phyloP scores from a whole-genome alignment of 2,329 filamentous ascomycete genomes.

The Rutstroemia sp. region DNA sequence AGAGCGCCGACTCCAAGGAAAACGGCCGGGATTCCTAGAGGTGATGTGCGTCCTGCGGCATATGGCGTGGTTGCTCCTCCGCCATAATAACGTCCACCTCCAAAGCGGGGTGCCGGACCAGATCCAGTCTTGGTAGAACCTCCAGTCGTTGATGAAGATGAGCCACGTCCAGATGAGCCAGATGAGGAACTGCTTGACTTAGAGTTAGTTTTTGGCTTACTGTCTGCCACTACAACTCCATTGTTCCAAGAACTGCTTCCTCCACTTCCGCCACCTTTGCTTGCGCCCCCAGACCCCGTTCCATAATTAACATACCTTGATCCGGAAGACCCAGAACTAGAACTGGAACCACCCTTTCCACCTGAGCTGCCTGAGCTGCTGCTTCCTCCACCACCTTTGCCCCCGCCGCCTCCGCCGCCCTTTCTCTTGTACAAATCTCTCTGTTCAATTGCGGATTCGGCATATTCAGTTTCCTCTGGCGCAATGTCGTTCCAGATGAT shows the following conservation, averaged over 20 bases:
- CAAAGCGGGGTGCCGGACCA: constrained; percentile 49
- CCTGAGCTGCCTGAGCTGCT: constrained; percentile 33
- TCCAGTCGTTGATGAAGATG: constrained; percentile 32
- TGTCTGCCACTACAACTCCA: not conserved
- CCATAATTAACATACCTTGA: constrained; percentile 24
- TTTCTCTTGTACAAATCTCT: constrained; percentile 51
- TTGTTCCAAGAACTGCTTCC: constrained; percentile 16
- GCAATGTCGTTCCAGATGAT: not conserved
- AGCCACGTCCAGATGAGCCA: constrained; percentile 14
- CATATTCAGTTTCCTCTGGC: not conserved
- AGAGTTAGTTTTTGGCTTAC: not conserved
- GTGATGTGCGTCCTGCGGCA: constrained; percentile 41
- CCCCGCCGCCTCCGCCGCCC: constrained; percentile 51
- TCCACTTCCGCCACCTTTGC: constrained; percentile 1
- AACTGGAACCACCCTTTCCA: constrained; percentile 4
- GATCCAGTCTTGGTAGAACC: constrained; percentile 50
- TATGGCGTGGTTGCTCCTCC: constrained; percentile 60
- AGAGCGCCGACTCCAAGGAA: constrained; percentile 45
- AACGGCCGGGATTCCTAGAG: constrained; percentile 41
- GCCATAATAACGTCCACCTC: constrained; percentile 57
- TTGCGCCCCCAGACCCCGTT: not conserved
- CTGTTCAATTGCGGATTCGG: constrained; percentile 4
- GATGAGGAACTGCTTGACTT: constrained; percentile 14
- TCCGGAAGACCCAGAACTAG: constrained; percentile 15
- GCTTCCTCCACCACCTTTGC: constrained; percentile 43